Percentiles rank a stretch among this genome's conserved stretches.
phyloP scores from a whole-genome alignment of 2,329 filamentous ascomycete species.

The Cladorrhinum sp. region DNA sequence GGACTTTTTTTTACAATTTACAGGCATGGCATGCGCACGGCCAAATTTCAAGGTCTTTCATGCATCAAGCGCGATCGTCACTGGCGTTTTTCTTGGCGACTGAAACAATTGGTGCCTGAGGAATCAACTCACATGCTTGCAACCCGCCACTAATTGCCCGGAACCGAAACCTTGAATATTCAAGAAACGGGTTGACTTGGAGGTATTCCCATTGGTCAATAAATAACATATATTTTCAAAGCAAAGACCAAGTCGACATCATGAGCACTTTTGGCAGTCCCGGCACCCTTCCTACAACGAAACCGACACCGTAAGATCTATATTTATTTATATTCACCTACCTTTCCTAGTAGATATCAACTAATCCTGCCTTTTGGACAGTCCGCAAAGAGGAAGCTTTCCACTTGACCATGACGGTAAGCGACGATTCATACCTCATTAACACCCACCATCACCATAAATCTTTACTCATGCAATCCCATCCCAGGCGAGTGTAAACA shows the following conservation, averaged over 20 bases:
- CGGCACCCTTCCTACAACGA: conserved; percentile 30
- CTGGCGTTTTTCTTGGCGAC: background rate
- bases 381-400: conserved; percentile 88
- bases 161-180: background rate
- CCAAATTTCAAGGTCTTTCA: conserved; percentile 28
- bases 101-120: conserved; percentile 9
- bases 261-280: conserved; percentile 35
- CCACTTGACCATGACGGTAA: conserved; percentile 87
- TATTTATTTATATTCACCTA: background rate
- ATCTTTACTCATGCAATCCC: conserved; percentile 10
- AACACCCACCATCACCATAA: background rate
- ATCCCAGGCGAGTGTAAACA: conserved; percentile 81
- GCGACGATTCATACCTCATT: conserved; percentile 12
- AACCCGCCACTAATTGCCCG: background rate
- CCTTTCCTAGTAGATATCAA: no score
- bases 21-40: conserved; percentile 18
- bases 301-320: conserved; percentile 34
- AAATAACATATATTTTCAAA: no score
- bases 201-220: background rate
- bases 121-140: background rate
- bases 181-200: background rate
- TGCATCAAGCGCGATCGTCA: conserved; percentile 2
- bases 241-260: no score
- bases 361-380: conserved; percentile 34
- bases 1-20: background rate